Evolutionary conservation across 257 asterid species (phyloP).

Genomic region (Voacanga thouarsii): DNA sequence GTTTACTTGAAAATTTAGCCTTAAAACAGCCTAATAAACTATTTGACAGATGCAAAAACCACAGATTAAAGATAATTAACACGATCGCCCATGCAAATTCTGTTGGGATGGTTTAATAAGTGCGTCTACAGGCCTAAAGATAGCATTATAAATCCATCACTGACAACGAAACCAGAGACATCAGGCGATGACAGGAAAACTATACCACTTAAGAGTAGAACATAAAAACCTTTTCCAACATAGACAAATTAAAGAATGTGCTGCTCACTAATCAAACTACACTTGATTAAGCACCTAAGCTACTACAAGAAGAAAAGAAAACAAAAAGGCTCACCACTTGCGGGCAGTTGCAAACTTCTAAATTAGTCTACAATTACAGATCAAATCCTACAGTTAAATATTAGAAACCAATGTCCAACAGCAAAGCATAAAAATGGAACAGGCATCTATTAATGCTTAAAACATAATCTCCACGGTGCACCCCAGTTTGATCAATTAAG

Average conservation of each 20-base stretch:
- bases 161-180: background rate
- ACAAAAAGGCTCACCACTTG: slow-evolving; percentile 65
- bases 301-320: slow-evolving; percentile 23
- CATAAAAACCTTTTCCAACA: slow-evolving; percentile 11
- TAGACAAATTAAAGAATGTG: slow-evolving; percentile 71
- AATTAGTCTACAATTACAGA: slow-evolving; percentile 26
- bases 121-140: background rate
- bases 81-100: too few species aligned
- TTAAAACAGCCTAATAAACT: too few species aligned
- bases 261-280: slow-evolving; percentile 47
- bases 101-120: background rate
- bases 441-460: slow-evolving; percentile 26
- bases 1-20: too few species aligned
- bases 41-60: too few species aligned
- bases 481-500: slow-evolving; percentile 30
- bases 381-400: slow-evolving; percentile 44
- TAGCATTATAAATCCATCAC: background rate
- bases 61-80: too few species aligned
- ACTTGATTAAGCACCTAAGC: slow-evolving; percentile 42
- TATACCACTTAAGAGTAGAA: background rate
- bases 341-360: slow-evolving; percentile 13
- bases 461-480: slow-evolving; percentile 19
- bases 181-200: background rate
- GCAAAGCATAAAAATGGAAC: slow-evolving; percentile 34
- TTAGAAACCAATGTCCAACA: slow-evolving; percentile 26